These are phyloP conservation scores for Verticillium alfalfae DNA, from an alignment of 2,329 filamentous ascomycete species.

Conservation along the genomic window DNA sequence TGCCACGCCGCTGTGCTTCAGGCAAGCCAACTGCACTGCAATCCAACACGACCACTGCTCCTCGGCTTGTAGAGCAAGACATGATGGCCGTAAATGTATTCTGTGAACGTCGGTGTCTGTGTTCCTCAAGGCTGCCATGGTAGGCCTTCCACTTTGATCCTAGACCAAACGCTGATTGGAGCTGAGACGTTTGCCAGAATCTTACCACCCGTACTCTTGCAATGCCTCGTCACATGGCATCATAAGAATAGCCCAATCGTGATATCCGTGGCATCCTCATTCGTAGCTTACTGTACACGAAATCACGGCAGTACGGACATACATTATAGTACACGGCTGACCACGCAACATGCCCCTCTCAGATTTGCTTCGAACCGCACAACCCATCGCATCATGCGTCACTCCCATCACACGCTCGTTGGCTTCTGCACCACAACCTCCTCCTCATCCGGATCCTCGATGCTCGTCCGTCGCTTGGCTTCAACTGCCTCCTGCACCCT, in stretches of 20 bases:
- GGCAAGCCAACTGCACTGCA: not conserved
- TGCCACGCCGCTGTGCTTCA: not conserved
- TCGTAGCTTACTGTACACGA: not conserved
- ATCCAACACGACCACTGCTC: not conserved
- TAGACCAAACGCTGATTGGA: not conserved
- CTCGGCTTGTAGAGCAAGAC: too few relatives aligned
- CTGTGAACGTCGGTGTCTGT: too few relatives aligned
- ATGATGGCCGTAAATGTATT: too few relatives aligned
- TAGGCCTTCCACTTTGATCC: not conserved
- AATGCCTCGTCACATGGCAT: not conserved
- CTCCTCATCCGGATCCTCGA: constrained; percentile 54
- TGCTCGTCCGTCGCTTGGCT: constrained; percentile 49
- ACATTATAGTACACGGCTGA: not conserved
- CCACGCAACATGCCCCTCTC: not conserved
- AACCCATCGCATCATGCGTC: not conserved
- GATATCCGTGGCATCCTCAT: not conserved
- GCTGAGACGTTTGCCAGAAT: not conserved
- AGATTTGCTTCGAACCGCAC: not conserved
- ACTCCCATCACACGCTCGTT: constrained; percentile 1
- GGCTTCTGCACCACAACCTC: constrained; percentile 32
- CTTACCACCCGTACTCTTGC: too few relatives aligned
- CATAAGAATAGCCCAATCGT: not conserved
- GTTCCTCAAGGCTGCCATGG: not conserved
- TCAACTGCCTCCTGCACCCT: constrained; percentile 42
- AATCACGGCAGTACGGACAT: not conserved